Evolutionary conservation across 371 early-diverging fungal species (phyloP), one percentile per base, ranked within the genome.

Genomic region (Lichtheimia ornata): DNA sequence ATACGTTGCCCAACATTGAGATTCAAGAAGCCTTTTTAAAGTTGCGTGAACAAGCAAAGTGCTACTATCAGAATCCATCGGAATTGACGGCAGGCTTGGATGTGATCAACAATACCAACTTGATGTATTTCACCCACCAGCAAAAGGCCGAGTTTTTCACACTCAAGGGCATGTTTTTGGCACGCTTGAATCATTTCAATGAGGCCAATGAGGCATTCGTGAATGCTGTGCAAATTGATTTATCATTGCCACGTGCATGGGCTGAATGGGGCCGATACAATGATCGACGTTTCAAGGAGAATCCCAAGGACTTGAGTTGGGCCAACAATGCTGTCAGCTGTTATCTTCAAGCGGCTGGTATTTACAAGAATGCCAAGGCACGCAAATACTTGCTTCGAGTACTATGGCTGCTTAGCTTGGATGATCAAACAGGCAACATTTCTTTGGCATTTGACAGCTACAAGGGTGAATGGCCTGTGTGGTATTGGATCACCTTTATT

Each of bases 91-190:
- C 91, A 28, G 99, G 99, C 0, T 76, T 99, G 43, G 99, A 99
- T 60, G 94, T 97, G 18, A 96, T 99, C 74, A 97, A 96, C 78
- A 97, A 97, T 74, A 98, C 99, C 11, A 99, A 99, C 70, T 77
- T 99, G 66, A 85, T 92, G 72, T 99, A 97, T 74, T 99, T 99
- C 70, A 90, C 88, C 14, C 76, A 85, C 3, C 84, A 87, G 24
- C 99, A 99, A 74, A 96, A 95, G 71, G 97, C 98, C n/a, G 99
- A 99, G 64, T 98, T 99, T 70, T 97, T 94, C 63, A 88, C 95
- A 12, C 83, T 99, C 56, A 97, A 98, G 77, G 99, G 96, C 15
- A 85, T 88, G 77, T 97, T 98, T 79, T 70, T 97, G 28, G 84
- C 94, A n/a, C 94, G 95, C 65, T 74, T 97, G 51, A 84, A 86